Evolutionary conservation across 106 monocot species (phyloP), one percentile per base, ranked within the genome.

Genomic region (Allium sativum): DNA sequence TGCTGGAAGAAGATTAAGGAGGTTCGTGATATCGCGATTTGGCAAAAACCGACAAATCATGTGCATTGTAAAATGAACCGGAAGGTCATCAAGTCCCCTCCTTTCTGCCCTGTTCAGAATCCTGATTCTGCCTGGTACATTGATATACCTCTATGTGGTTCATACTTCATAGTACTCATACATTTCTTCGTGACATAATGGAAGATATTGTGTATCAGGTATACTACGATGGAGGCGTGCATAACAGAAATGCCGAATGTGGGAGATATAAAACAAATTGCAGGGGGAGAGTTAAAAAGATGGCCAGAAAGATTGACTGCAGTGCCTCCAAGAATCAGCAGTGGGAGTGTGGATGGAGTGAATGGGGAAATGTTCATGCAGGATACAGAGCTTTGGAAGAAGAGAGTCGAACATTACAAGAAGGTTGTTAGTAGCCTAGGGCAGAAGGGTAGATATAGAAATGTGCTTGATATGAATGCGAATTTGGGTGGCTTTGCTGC

Each of bases 401-500:
- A 68, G 63, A 74, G 81, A 54, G 58, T 81, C 0, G 65, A 13
- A 11, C 41, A 80, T 68, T 85, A 85, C 71, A 74, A 63, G 69
- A 52, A 13, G 3, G 18, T 69, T 17, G 61, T 55, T 42, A 44
- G 44, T 14, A 59, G 67, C 18, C 45, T 85, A 9, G 67, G 48
- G 10, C 45, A 74, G 64, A 59, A 58, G 41, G 72, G 78, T 42
- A 62, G 74, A 51, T 80, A 74, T 54, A 60, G 84, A 13, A 85
- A 85, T 50, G 20, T 85, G 58, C 67, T 85, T 42, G 84, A 85
- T 44, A 85, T 85, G 84, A 80, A 85, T 51, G 70, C 84, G 0
- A 17, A 46, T 1, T 40, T 80, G 10, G 84, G 84, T 0, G 80
- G 84, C 0, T 80, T 85, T 48, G 84, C 84, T 0, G 74, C 80